Conservation (phyloP, 805 yeast genomes). For the Suhomyces xylopsoci region DNA sequence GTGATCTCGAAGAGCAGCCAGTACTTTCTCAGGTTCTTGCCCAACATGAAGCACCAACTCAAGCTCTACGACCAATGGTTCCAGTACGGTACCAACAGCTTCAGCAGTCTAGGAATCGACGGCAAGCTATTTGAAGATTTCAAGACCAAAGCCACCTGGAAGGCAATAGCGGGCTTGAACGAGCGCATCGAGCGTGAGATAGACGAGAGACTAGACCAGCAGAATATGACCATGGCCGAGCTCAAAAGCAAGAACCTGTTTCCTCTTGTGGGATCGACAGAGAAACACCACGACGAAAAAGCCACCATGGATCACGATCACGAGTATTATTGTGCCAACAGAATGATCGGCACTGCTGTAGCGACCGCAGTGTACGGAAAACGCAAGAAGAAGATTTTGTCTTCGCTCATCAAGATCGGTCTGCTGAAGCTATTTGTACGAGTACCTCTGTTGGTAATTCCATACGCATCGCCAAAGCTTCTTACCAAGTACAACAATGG, state of each 20-base stretch:
- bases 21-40: slow-evolving; percentile 38
- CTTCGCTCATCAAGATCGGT: slow-evolving; percentile 33
- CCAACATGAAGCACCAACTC: slow-evolving; percentile 32
- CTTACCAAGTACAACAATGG: slow-evolving; percentile 36
- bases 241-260: slow-evolving; percentile 27
- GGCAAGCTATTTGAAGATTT: slow-evolving; percentile 29
- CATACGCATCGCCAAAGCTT: slow-evolving; percentile 37
- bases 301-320: background rate
- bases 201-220: slow-evolving; percentile 21
- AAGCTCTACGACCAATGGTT: slow-evolving; percentile 23
- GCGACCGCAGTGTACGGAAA: slow-evolving; percentile 27
- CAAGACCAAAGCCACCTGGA: slow-evolving; percentile 32
- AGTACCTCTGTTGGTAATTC: slow-evolving; percentile 33
- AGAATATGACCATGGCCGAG: slow-evolving; percentile 24
- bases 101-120: slow-evolving; percentile 31
- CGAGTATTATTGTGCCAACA: slow-evolving; percentile 12
- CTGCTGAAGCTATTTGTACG: slow-evolving; percentile 29
- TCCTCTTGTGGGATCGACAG: background rate
- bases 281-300: background rate
- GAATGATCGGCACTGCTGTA: slow-evolving; percentile 27
- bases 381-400: slow-evolving; percentile 36
- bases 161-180: slow-evolving; percentile 24
- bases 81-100: slow-evolving; percentile 26
- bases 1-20: slow-evolving; percentile 34
- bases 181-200: slow-evolving; percentile 36